Evolutionary conservation across 2,329 filamentous ascomycete genomes (phyloP).

Genomic region (Tolypocladium album): DNA sequence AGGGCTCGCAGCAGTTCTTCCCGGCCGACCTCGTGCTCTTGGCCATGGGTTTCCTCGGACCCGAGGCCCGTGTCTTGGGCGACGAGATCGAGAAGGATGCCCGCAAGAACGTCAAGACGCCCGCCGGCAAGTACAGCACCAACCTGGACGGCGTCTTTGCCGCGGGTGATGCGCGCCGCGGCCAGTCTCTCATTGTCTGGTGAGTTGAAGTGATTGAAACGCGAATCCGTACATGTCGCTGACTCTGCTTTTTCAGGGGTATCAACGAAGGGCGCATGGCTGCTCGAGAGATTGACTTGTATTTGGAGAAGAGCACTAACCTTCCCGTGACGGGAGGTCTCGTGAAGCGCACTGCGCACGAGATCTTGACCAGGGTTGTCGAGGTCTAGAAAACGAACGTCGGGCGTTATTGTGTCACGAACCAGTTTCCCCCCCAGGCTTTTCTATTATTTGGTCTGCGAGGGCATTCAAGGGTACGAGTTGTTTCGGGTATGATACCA

Average conservation of each 20-base stretch:
- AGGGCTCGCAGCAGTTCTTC: slow-evolving; percentile 92
- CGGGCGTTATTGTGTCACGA: neutral
- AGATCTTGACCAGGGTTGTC: slow-evolving; percentile 39
- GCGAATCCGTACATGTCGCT: slow-evolving; percentile 11
- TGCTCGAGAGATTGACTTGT: slow-evolving; percentile 84
- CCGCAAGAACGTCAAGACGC: slow-evolving; percentile 93
- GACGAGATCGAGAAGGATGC: slow-evolving; percentile 84
- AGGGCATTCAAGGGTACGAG: slow-evolving; percentile 1
- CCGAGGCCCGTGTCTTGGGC: slow-evolving; percentile 78
- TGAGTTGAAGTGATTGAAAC: slow-evolving; percentile 32
- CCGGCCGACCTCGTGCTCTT: slow-evolving; percentile 87
- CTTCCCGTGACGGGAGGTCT: slow-evolving; percentile 91
- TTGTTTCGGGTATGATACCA: slow-evolving; percentile 6
- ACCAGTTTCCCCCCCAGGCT: neutral
- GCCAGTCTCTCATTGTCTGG: slow-evolving; percentile 95
- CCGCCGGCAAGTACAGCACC: slow-evolving; percentile 77
- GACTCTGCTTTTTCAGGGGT: slow-evolving; percentile 45
- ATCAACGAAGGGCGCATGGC: slow-evolving; percentile 95
- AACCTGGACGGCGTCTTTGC: slow-evolving; percentile 85
- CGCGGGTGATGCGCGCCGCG: slow-evolving; percentile 88
- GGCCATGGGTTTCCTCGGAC: slow-evolving; percentile 95
- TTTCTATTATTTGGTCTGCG: neutral
- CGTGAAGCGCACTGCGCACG: slow-evolving; percentile 69
- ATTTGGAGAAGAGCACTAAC: slow-evolving; percentile 67
- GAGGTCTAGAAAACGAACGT: slow-evolving; percentile 3